A percentile compares a stretch with the other conserved stretches of the same genome.
Conservation (phyloP, 345 rosid genomes). For the Salix viminalis region DNA sequence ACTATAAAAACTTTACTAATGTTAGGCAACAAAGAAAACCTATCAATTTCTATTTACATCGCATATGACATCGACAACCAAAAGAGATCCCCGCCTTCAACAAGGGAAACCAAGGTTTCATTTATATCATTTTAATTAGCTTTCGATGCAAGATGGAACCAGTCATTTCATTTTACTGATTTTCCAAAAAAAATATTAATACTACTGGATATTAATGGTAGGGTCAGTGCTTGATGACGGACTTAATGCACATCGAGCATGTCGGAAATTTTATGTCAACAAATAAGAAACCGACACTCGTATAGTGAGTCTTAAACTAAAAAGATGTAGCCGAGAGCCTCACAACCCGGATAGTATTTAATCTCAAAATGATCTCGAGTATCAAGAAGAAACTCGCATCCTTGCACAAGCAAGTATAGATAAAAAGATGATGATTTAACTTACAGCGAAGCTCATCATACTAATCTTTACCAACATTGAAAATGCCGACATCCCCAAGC, state of each 20-base stretch:
- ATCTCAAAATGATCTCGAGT: neutral
- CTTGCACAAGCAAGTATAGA: conserved; percentile 5
- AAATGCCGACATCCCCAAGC: conserved; percentile 91
- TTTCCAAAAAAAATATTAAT: no score
- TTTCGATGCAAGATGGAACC: neutral
- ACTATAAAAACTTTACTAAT: neutral
- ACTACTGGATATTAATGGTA: neutral
- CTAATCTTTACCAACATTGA: conserved; percentile 87
- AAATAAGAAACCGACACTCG: neutral
- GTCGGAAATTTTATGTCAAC: neutral
- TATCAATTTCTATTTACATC: neutral
- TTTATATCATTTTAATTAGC: neutral
- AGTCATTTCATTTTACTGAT: neutral
- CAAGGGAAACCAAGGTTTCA: neutral
- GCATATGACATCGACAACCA: neutral
- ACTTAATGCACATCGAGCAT: neutral
- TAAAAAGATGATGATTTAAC: conserved; percentile 20
- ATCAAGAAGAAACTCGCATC: neutral
- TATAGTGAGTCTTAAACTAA: neutral
- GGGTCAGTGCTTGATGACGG: neutral
- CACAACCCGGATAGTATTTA: neutral
- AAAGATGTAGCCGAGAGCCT: conserved; percentile 4
- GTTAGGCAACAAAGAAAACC: neutral
- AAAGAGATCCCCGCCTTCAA: no score
- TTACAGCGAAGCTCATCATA: conserved; percentile 99